These are phyloP conservation scores for Hyaloscypha bicolor DNA, from an alignment of 495 filamentous ascomycete species.

Conservation along the genomic window DNA sequence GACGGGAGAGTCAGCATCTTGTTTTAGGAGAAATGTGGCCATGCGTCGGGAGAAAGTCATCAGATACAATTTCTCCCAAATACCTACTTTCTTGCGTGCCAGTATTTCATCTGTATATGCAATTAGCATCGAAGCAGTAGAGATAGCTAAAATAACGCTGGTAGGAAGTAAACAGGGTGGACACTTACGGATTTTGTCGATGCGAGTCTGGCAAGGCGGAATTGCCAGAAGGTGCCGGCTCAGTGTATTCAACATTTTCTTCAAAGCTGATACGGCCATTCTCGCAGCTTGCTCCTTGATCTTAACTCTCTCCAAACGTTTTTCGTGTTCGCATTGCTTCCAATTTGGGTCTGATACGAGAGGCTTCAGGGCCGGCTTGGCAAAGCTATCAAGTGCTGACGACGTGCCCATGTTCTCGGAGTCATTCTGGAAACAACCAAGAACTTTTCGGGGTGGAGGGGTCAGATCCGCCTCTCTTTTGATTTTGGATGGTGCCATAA, in stretches of 20 bases:
- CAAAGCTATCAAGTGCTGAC: neutral
- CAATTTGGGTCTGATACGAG: neutral
- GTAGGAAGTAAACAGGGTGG: neutral
- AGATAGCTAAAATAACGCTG: neutral
- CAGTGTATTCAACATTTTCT: slow-evolving; percentile 2
- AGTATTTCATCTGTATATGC: slow-evolving; percentile 2
- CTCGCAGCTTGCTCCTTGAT: slow-evolving; percentile 6
- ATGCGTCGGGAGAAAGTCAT: neutral
- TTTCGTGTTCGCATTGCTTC: neutral
- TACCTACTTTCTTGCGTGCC: slow-evolving; percentile 4
- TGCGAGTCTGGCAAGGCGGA: neutral
- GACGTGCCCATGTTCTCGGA: neutral
- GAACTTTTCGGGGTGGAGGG: neutral
- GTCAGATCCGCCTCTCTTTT: neutral
- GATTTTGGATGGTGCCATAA: neutral
- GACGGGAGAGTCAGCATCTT: neutral
- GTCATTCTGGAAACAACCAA: neutral
- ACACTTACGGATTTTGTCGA: slow-evolving; percentile 14
- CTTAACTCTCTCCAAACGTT: neutral
- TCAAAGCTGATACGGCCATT: slow-evolving; percentile 4
- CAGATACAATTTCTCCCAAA: neutral
- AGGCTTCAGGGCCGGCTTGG: neutral
- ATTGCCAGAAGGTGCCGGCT: neutral
- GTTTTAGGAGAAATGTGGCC: neutral
- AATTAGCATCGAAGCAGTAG: neutral